Conservation (phyloP, 768 basidiomycete species). For the Sistotremastrum suecicum region DNA sequence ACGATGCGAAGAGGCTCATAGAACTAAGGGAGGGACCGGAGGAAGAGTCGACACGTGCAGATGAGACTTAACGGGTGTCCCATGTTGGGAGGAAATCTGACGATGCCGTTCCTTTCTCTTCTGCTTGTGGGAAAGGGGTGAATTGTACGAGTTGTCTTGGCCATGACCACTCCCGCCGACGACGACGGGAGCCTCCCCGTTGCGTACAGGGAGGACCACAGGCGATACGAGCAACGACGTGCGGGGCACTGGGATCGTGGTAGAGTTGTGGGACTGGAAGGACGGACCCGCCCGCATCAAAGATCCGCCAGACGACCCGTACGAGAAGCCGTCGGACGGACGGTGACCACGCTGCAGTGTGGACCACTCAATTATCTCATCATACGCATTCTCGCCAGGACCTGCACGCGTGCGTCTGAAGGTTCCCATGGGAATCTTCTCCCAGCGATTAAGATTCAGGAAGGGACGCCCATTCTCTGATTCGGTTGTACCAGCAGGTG, state of each 20-base stretch:
- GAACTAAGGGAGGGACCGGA: no score
- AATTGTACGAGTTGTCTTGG: no score
- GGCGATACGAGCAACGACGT: conserved; percentile 2
- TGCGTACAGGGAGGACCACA: conserved; percentile 4
- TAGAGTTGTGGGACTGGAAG: background rate
- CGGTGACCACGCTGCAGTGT: no score
- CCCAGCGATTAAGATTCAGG: conserved; percentile 53
- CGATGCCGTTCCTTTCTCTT: no score
- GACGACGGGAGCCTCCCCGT: background rate
- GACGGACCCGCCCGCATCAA: background rate
- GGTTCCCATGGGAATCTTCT: conserved; percentile 54
- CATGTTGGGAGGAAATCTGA: no score
- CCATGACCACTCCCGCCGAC: no score
- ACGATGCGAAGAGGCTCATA: no score
- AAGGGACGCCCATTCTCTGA: conserved; percentile 25
- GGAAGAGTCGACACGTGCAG: no score
- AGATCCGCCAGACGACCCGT: background rate
- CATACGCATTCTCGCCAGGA: background rate
- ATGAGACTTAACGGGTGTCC: no score
- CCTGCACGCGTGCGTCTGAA: conserved; percentile 49
- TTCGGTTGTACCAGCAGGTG: conserved; percentile 14
- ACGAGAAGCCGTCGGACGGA: background rate
- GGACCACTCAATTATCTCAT: no score
- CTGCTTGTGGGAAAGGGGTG: no score
- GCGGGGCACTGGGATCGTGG: background rate